These are phyloP conservation scores for Halteria grandinella DNA, from an alignment of 73 alveolate species.

Conservation along the genomic window DNA sequence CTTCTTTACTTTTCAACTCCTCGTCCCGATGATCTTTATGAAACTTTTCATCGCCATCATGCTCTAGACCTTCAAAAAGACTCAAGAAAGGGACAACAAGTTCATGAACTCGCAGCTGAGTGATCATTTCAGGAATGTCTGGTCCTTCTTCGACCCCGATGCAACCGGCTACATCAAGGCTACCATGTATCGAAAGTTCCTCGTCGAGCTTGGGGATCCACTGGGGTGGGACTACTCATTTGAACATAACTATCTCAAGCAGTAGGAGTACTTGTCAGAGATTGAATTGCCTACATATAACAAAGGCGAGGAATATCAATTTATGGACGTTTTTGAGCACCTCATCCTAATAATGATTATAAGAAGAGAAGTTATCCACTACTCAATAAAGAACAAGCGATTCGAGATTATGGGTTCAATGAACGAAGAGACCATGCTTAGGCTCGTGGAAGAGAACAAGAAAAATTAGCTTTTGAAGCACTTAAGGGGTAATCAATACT, in stretches of 20 bases:
- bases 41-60: slow-evolving; percentile 76
- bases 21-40: slow-evolving; percentile 65
- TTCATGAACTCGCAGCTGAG: slow-evolving; percentile 2
- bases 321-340: slow-evolving; percentile 47
- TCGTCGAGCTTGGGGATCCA: slow-evolving; percentile 27
- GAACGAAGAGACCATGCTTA: no score
- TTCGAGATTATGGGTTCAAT: no score
- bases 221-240: slow-evolving; percentile 28
- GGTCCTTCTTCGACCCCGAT: slow-evolving; percentile 51
- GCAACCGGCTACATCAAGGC: slow-evolving; percentile 33
- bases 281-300: slow-evolving; percentile 24
- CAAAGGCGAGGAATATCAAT: slow-evolving; percentile 18
- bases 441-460: no score
- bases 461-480: no score
- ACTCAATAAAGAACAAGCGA: neutral
- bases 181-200: slow-evolving; percentile 21
- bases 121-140: slow-evolving; percentile 28
- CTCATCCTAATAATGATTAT: slow-evolving; percentile 35
- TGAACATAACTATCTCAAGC: slow-evolving; percentile 12
- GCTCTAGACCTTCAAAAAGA: slow-evolving; percentile 44
- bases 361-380: slow-evolving; percentile 1
- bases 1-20: slow-evolving; percentile 52
- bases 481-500: no score
- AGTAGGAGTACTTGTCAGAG: slow-evolving; percentile 19
- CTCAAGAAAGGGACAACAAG: slow-evolving; percentile 33